These are phyloP conservation scores for Cantharellus anzutake DNA, from an alignment of 768 basidiomycete genomes.

Conservation along the genomic window DNA sequence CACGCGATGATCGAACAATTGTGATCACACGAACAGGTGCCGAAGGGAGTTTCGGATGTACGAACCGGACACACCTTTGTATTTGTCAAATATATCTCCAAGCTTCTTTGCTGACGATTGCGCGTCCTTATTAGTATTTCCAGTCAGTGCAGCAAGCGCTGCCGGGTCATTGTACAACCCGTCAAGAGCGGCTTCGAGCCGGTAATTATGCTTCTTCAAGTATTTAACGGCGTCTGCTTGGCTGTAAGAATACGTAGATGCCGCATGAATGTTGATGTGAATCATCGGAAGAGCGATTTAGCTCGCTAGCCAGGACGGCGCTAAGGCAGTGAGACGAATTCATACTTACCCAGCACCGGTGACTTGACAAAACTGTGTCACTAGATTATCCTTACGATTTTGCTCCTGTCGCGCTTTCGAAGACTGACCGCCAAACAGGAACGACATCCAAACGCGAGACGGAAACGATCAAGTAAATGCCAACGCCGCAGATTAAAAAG, in stretches of 20 bases:
- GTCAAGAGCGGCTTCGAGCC: constrained; percentile 12
- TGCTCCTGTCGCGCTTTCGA: background rate
- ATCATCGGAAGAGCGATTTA: background rate
- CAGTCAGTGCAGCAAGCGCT: constrained; percentile 1
- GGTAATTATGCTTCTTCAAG: constrained; percentile 7
- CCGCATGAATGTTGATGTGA: background rate
- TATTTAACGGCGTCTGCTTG: constrained; percentile 5
- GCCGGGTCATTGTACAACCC: constrained; percentile 10
- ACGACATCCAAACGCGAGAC: background rate
- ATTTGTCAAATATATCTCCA: constrained; percentile 38
- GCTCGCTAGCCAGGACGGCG: background rate
- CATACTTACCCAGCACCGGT: constrained; percentile 2
- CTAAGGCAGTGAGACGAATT: background rate
- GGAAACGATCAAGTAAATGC: background rate
- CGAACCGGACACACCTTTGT: constrained; percentile 31
- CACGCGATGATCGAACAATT: background rate
- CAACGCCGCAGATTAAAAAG: no score
- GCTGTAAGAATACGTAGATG: background rate
- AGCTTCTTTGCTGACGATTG: constrained; percentile 23
- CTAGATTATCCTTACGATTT: constrained; percentile 6
- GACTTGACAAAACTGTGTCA: background rate
- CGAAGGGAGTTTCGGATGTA: background rate
- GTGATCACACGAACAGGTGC: background rate
- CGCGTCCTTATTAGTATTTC: background rate
- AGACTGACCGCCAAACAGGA: background rate